phyloP scores from a whole-genome alignment of 2,329 filamentous ascomycete species.

The Pseudofabraea citricarpa region DNA sequence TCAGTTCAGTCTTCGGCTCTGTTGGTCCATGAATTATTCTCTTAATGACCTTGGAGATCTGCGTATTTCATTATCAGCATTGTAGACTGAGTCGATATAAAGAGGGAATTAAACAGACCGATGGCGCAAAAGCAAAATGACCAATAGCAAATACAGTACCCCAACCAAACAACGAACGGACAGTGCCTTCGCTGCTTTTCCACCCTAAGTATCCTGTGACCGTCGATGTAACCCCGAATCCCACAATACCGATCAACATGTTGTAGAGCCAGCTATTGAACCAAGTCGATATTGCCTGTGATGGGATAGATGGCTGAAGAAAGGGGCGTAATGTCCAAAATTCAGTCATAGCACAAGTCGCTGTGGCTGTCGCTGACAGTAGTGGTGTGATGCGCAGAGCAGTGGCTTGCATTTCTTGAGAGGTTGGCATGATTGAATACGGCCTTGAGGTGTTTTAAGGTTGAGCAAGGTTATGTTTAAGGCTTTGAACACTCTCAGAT shows the following conservation, averaged over 20 bases:
- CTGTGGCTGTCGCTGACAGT: conserved; percentile 9
- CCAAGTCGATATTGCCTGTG: conserved; percentile 6
- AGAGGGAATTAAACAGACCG: conserved; percentile 4
- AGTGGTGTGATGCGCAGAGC: conserved; percentile 10
- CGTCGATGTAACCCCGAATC: conserved; percentile 7
- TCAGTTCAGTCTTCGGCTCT: conserved; percentile 7
- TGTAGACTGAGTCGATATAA: too few relatives aligned
- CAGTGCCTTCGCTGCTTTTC: not conserved
- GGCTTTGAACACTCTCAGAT: too few relatives aligned
- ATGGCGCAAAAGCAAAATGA: conserved; percentile 9
- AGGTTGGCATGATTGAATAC: too few relatives aligned
- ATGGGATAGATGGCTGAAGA: conserved; percentile 6
- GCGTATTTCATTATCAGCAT: too few relatives aligned
- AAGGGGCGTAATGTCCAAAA: conserved; percentile 12
- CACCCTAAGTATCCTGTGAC: conserved; percentile 4
- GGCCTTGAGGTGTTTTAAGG: too few relatives aligned
- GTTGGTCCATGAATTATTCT: conserved; percentile 5
- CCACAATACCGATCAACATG: conserved; percentile 5
- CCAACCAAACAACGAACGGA: conserved; percentile 9
- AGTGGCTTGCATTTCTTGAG: too few relatives aligned
- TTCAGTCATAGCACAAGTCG: conserved; percentile 10
- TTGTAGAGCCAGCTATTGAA: conserved; percentile 9
- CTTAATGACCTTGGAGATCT: conserved; percentile 3
- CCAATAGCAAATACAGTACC: conserved; percentile 8
- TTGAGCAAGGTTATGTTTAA: too few relatives aligned